Evolutionary conservation across 2,329 filamentous ascomycete genomes (phyloP).

Genomic region (Aquanectria penicillioides): DNA sequence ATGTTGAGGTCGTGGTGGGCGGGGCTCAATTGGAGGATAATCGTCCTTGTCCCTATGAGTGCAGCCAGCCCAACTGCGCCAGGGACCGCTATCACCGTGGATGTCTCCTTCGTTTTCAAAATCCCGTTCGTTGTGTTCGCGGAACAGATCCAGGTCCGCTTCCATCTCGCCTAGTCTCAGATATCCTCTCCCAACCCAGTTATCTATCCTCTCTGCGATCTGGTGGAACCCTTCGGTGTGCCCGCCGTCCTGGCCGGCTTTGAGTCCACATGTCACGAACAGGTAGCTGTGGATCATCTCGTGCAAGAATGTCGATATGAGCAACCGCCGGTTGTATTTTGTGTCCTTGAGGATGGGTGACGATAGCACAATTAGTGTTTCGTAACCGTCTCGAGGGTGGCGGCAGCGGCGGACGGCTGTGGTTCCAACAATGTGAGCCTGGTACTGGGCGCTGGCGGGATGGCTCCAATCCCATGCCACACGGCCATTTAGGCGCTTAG

Average conservation of each 20-base stretch:
- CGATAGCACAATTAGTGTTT: slow-evolving; percentile 71
- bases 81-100: slow-evolving; percentile 25
- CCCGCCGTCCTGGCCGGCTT: slow-evolving; percentile 64
- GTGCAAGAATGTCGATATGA: slow-evolving; percentile 73
- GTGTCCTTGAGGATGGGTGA: slow-evolving; percentile 65
- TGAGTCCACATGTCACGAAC: slow-evolving; percentile 70
- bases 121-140: slow-evolving; percentile 41
- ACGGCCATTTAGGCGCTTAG: slow-evolving; percentile 63
- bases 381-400: slow-evolving; percentile 61
- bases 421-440: slow-evolving; percentile 68
- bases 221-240: slow-evolving; percentile 69
- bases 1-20: slow-evolving; percentile 11
- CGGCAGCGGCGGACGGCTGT: slow-evolving; percentile 67
- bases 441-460: slow-evolving; percentile 58
- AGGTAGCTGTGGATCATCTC: slow-evolving; percentile 75
- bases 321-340: slow-evolving; percentile 66
- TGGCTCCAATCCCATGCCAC: slow-evolving; percentile 72
- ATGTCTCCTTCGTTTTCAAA: slow-evolving; percentile 27
- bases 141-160: slow-evolving; percentile 68
- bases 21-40: slow-evolving; percentile 30
- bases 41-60: slow-evolving; percentile 20
- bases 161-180: slow-evolving; percentile 69
- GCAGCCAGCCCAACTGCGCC: slow-evolving; percentile 32
- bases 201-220: slow-evolving; percentile 69
- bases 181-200: slow-evolving; percentile 66